phyloP scores from a whole-genome alignment of 2,329 filamentous ascomycete species.

The Arthrobotrys entomopaga region DNA sequence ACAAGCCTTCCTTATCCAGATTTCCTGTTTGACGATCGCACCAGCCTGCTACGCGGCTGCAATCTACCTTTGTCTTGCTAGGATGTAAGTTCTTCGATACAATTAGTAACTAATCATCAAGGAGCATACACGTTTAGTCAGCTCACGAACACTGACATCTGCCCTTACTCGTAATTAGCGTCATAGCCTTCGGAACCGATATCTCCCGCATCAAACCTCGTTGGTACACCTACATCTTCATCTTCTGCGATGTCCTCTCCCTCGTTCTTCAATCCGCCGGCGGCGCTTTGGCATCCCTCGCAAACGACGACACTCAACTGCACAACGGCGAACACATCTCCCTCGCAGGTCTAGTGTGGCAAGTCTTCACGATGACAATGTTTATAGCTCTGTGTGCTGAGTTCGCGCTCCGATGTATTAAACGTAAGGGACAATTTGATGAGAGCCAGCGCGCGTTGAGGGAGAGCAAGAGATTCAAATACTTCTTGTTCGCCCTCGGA shows the following conservation, averaged over 20 bases:
- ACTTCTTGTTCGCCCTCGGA: constrained; percentile 68
- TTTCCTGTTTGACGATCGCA: constrained; percentile 72
- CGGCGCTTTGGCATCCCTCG: constrained; percentile 68
- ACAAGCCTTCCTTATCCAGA: constrained; percentile 68
- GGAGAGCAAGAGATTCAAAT: constrained; percentile 65
- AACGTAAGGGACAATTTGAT: constrained; percentile 56
- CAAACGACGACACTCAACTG: constrained; percentile 60
- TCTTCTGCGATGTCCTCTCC: constrained; percentile 70
- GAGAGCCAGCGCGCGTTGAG: constrained; percentile 62
- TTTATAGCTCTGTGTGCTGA: constrained; percentile 68
- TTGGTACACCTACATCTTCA: constrained; percentile 71
- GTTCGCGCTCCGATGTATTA: constrained; percentile 65
- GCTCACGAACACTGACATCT: constrained; percentile 58
- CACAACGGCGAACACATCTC: constrained; percentile 70
- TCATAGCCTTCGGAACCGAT: constrained; percentile 67
- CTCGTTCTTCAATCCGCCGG: constrained; percentile 70
- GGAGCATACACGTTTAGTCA: background rate
- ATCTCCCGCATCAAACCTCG: constrained; percentile 65
- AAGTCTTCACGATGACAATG: constrained; percentile 69
- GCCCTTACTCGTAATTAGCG: constrained; percentile 58
- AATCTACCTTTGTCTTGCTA: constrained; percentile 70
- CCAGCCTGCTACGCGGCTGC: constrained; percentile 73
- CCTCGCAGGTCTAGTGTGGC: constrained; percentile 72
- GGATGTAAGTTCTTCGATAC: constrained; percentile 56
- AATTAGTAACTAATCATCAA: background rate